These are phyloP conservation scores for Purpureocillium takamizusanense DNA, from an alignment of 2,329 filamentous ascomycete species.

Conservation along the genomic window DNA sequence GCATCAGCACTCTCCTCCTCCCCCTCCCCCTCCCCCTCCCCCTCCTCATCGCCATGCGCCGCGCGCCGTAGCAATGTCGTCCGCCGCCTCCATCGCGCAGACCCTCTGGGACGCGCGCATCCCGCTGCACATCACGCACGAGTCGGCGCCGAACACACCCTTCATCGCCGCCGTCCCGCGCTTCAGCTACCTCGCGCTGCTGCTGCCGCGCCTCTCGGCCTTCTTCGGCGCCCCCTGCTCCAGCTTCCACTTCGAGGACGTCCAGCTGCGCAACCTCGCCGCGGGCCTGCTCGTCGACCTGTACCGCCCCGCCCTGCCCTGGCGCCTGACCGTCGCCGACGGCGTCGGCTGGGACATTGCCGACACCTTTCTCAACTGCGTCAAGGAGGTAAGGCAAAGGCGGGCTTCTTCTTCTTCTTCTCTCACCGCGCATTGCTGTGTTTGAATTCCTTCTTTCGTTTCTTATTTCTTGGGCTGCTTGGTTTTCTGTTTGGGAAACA, in stretches of 20 bases:
- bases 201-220: constrained; percentile 43
- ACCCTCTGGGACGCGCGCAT: constrained; percentile 46
- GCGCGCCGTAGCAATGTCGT: too few relatives aligned
- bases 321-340: constrained; percentile 44
- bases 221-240: constrained; percentile 47
- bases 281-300: constrained; percentile 47
- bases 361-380: constrained; percentile 55
- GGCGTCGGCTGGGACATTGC: constrained; percentile 50
- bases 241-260: constrained; percentile 48
- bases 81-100: constrained; percentile 29
- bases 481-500: neutral
- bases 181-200: constrained; percentile 50
- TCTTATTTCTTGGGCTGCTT: too few relatives aligned
- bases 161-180: constrained; percentile 47
- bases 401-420: too few relatives aligned
- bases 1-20: neutral
- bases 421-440: too few relatives aligned
- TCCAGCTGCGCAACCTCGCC: constrained; percentile 44
- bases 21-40: constrained; percentile 3
- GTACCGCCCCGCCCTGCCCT: constrained; percentile 45
- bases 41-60: neutral
- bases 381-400: constrained; percentile 59
- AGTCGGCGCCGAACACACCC: constrained; percentile 33
- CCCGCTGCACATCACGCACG: constrained; percentile 46
- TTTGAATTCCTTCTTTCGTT: neutral